These are phyloP conservation scores for Xylaria sp. DNA, from an alignment of 2,329 filamentous ascomycete species.

Conservation along the genomic window DNA sequence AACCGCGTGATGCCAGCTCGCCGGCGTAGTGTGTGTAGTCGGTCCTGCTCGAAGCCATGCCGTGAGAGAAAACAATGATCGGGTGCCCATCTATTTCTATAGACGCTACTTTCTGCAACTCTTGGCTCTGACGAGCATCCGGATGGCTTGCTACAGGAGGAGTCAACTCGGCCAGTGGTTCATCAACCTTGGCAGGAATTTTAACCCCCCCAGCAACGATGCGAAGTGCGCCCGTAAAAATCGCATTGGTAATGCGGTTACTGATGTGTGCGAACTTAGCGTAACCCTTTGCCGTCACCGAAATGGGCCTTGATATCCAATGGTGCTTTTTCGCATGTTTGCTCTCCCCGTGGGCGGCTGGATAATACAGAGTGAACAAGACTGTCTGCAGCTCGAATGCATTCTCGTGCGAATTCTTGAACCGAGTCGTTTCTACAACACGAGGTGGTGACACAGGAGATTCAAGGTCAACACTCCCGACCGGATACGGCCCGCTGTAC, in stretches of 20 bases:
- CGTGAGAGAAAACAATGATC: conserved; percentile 63
- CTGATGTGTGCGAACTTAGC: conserved; percentile 57
- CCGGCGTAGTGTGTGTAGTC: conserved; percentile 64
- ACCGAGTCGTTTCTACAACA: conserved; percentile 51
- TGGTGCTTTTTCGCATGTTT: conserved; percentile 49
- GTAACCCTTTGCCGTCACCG: conserved; percentile 58
- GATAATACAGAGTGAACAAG: conserved; percentile 62
- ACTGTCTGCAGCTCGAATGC: conserved; percentile 60
- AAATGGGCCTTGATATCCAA: conserved; percentile 58
- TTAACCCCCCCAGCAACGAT: conserved; percentile 56
- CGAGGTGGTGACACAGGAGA: conserved; percentile 45
- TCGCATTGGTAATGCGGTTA: conserved; percentile 55
- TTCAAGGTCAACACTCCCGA: conserved; percentile 61
- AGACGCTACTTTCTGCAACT: conserved; percentile 41
- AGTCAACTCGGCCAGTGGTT: conserved; percentile 50
- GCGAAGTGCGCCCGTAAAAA: conserved; percentile 57
- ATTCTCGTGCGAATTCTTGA: conserved; percentile 51
- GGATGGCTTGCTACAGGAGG: conserved; percentile 38
- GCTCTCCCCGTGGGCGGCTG: conserved; percentile 48
- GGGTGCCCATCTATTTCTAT: conserved; percentile 49
- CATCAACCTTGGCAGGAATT: conserved; percentile 61
- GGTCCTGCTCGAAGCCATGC: conserved; percentile 60
- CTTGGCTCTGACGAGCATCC: conserved; percentile 38
- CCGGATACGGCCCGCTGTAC: conserved; percentile 57
- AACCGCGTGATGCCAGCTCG: conserved; percentile 61